These are phyloP conservation scores for Mycena floridula DNA, from an alignment of 768 basidiomycete genomes.

Conservation along the genomic window DNA sequence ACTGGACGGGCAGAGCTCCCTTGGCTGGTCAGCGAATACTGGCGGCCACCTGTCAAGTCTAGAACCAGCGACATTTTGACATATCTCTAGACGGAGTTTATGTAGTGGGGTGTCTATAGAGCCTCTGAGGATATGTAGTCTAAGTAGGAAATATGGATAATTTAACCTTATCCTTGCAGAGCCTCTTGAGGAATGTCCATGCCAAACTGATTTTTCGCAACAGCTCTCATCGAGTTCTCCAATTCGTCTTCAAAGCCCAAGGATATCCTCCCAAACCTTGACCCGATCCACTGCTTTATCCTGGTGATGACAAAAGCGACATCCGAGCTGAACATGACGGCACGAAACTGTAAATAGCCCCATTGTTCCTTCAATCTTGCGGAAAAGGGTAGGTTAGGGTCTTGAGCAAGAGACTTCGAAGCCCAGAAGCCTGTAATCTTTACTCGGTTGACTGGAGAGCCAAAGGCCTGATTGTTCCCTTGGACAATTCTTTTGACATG, in stretches of 20 bases:
- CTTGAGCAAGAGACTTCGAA: slow-evolving; percentile 53
- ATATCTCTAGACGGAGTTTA: no score
- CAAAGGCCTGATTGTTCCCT: slow-evolving; percentile 77
- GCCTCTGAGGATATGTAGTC: no score
- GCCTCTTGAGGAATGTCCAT: slow-evolving; percentile 58
- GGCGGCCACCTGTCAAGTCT: no score
- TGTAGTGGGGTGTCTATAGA: no score
- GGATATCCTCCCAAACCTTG: slow-evolving; percentile 32
- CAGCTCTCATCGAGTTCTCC: slow-evolving; percentile 64
- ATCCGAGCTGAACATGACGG: slow-evolving; percentile 65
- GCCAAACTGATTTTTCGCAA: slow-evolving; percentile 78
- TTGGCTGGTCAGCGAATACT: no score
- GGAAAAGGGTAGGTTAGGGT: slow-evolving; percentile 31
- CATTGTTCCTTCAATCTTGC: slow-evolving; percentile 46
- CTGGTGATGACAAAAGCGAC: slow-evolving; percentile 61
- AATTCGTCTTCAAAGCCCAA: slow-evolving; percentile 76
- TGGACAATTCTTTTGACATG: slow-evolving; percentile 36
- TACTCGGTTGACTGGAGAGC: slow-evolving; percentile 85
- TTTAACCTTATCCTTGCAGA: no score
- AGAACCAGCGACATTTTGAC: no score
- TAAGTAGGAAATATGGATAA: no score
- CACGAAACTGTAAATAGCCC: slow-evolving; percentile 56
- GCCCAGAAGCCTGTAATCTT: slow-evolving; percentile 87
- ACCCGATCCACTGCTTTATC: slow-evolving; percentile 42
- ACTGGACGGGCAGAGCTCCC: no score